Conservation (phyloP, 164 flowering plant species). For the Umbilicus rupestris region DNA sequence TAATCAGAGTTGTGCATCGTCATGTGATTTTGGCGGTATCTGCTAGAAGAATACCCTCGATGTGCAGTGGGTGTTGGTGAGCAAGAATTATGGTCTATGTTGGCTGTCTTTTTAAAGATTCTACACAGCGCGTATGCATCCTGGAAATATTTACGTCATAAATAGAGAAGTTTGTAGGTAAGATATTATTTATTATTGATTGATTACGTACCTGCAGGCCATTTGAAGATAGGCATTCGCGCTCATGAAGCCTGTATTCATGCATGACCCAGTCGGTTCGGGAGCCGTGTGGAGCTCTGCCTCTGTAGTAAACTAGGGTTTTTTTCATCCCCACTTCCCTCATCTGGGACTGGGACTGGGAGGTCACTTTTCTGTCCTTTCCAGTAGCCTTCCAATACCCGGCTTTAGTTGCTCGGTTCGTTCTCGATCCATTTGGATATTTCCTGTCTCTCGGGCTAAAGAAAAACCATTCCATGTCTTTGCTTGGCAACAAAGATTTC, state of each 20-base stretch:
- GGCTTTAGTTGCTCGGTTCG: constrained; percentile 86
- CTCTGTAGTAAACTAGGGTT: constrained; percentile 85
- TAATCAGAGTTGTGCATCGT: background rate
- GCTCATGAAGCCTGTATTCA: constrained; percentile 82
- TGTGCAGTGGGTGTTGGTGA: constrained; percentile 11
- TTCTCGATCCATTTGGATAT: constrained; percentile 90
- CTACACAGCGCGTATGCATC: constrained; percentile 95
- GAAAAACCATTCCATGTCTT: constrained; percentile 92
- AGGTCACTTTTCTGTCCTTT: constrained; percentile 75
- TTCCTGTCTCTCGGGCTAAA: constrained; percentile 89
- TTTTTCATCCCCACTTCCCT: constrained; percentile 88
- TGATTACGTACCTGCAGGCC: constrained; percentile 93
- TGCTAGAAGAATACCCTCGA: background rate
- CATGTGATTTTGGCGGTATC: background rate
- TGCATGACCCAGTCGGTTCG: constrained; percentile 96
- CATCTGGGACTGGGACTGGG: too few relatives aligned
- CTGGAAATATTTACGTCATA: constrained; percentile 34
- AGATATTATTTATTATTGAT: too few relatives aligned
- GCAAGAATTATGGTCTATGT: constrained; percentile 26
- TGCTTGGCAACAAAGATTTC: constrained; percentile 85
- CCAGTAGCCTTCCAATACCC: constrained; percentile 99
- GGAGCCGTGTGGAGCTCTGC: constrained; percentile 86
- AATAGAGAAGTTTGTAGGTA: too few relatives aligned
- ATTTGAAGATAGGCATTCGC: constrained; percentile 49
- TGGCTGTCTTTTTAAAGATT: constrained; percentile 60